These are phyloP conservation scores for Phytophthora crassamura DNA, from an alignment of 352 stramenopile species.

Conservation along the genomic window DNA sequence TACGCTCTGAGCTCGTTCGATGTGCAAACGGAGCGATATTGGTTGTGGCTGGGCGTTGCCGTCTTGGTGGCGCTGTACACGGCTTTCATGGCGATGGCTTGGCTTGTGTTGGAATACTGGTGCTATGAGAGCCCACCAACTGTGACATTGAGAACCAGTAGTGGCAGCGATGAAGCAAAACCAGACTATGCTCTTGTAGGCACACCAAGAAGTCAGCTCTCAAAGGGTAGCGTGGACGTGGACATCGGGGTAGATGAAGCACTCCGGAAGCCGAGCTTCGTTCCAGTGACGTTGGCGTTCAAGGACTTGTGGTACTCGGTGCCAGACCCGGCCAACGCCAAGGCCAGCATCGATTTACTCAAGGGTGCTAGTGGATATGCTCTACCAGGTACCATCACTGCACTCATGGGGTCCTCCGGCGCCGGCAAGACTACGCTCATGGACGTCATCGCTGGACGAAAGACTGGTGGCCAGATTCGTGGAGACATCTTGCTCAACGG, in stretches of 20 bases:
- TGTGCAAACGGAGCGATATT: slow-evolving; percentile 48
- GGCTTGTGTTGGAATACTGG: slow-evolving; percentile 51
- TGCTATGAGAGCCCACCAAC: slow-evolving; percentile 36
- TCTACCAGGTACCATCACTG: slow-evolving; percentile 78
- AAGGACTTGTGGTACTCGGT: slow-evolving; percentile 48
- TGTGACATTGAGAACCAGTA: neutral
- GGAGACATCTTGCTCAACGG: slow-evolving; percentile 90
- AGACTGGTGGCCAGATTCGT: slow-evolving; percentile 19
- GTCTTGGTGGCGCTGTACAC: slow-evolving; percentile 44
- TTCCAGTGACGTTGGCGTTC: slow-evolving; percentile 38
- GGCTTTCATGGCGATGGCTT: slow-evolving; percentile 41
- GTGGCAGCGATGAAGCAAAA: neutral
- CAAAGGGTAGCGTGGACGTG: neutral
- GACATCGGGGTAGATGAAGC: neutral
- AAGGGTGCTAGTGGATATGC: slow-evolving; percentile 73
- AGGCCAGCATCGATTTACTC: slow-evolving; percentile 64
- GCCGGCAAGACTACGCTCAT: slow-evolving; percentile 57
- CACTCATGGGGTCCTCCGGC: slow-evolving; percentile 85
- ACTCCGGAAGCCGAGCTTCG: slow-evolving; percentile 5
- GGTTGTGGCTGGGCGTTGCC: slow-evolving; percentile 58
- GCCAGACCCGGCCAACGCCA: slow-evolving; percentile 22
- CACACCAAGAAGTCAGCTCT: neutral
- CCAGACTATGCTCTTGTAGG: neutral
- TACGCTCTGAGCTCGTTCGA: slow-evolving; percentile 57
- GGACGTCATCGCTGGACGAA: slow-evolving; percentile 29